Evolutionary conservation across 352 stramenopile genomes (phyloP).

Genomic region (Lagenidium giganteum): DNA sequence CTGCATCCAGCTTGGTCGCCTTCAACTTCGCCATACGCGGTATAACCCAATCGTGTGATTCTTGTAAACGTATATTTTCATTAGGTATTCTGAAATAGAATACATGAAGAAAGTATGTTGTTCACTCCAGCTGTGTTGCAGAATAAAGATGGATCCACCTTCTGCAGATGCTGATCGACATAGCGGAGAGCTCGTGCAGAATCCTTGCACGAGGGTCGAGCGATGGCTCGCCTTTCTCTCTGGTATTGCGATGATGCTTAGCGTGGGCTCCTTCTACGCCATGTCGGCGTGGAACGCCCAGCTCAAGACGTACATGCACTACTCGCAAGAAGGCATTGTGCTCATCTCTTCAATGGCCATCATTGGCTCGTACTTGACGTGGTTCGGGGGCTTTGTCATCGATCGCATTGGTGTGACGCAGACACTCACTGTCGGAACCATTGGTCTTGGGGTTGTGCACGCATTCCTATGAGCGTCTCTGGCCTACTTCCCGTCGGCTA

Average conservation of each 20-base stretch:
- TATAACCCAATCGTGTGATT: no score
- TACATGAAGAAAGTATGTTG: no score
- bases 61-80: no score
- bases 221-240: conserved; percentile 48
- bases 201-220: no score
- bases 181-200: no score
- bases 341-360: conserved; percentile 69
- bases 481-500: conserved; percentile 24
- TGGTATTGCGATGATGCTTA: conserved; percentile 61
- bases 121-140: no score
- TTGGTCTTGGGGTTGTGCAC: conserved; percentile 31
- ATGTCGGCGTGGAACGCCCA: conserved; percentile 82
- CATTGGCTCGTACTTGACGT: conserved; percentile 75
- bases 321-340: conserved; percentile 72
- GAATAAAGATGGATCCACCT: no score
- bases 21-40: no score
- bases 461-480: conserved; percentile 41
- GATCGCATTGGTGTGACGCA: conserved; percentile 56
- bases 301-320: conserved; percentile 72
- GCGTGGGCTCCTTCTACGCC: conserved; percentile 72
- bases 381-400: conserved; percentile 63
- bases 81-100: no score
- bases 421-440: conserved; percentile 45
- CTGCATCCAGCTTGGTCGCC: conserved; percentile 45
- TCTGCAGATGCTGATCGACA: no score